A percentile compares a stretch with the other conserved stretches of the same genome.
These are phyloP conservation scores for Lagenidium sp. DNA, from an alignment of 352 stramenopile genomes.

Conservation along the genomic window DNA sequence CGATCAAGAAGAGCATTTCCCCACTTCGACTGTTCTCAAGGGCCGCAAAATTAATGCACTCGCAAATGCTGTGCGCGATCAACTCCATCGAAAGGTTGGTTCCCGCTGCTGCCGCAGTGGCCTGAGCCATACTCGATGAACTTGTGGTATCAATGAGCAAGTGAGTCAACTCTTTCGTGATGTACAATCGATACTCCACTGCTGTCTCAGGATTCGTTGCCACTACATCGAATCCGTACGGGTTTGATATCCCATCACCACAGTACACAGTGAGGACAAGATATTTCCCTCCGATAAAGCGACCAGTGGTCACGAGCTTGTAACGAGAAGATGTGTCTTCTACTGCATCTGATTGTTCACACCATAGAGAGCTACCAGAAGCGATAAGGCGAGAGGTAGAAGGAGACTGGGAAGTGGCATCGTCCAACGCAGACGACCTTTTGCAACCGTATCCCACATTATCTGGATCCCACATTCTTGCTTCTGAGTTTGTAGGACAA, in stretches of 20 bases:
- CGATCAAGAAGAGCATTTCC: constrained; percentile 50
- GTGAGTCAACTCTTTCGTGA: constrained; percentile 59
- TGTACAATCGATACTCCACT: constrained; percentile 35
- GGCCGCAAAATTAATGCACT: constrained; percentile 39
- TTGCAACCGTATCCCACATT: no score
- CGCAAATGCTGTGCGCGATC: constrained; percentile 50
- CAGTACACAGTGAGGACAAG: constrained; percentile 60
- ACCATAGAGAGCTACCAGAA: no score
- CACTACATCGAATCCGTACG: constrained; percentile 64
- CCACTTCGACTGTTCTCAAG: constrained; percentile 20
- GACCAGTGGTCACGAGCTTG: constrained; percentile 50
- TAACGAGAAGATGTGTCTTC: no score
- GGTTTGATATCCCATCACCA: constrained; percentile 48
- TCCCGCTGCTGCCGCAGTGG: constrained; percentile 44
- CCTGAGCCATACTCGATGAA: constrained; percentile 39
- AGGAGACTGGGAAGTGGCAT: no score
- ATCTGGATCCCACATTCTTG: no score
- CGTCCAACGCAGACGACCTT: no score
- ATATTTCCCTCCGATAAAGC: constrained; percentile 56
- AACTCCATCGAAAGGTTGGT: constrained; percentile 69
- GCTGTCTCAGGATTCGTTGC: constrained; percentile 34
- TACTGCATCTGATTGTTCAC: no score
- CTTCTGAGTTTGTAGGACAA: no score
- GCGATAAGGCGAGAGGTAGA: no score
- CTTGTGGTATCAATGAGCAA: constrained; percentile 43